Conservation (phyloP, 495 filamentous ascomycete genomes). For the Arthonia radiata region DNA sequence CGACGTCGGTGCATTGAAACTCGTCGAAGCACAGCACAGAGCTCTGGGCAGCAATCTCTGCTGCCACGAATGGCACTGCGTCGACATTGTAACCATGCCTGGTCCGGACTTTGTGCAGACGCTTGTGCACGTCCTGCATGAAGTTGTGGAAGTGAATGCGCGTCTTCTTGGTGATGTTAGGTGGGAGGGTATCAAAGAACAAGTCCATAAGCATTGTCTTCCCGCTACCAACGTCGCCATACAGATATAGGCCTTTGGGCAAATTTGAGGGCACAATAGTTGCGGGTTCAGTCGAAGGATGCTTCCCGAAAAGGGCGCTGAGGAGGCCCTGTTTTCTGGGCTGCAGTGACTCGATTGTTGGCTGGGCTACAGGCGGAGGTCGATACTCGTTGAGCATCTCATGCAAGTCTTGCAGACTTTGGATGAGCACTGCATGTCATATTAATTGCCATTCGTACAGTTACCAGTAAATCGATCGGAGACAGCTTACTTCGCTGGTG, state of each 20-base stretch:
- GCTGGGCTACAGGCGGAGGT: constrained; percentile 48
- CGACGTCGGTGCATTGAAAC: constrained; percentile 96
- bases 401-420: constrained; percentile 69
- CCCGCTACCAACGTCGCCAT: constrained; percentile 87
- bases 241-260: constrained; percentile 82
- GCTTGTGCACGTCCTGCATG: constrained; percentile 95
- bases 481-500: constrained; percentile 57
- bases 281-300: constrained; percentile 13
- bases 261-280: constrained; percentile 41
- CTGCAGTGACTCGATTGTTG: constrained; percentile 46
- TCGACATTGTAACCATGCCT: constrained; percentile 75
- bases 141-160: constrained; percentile 98
- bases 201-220: constrained; percentile 99
- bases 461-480: neutral
- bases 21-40: constrained; percentile 93
- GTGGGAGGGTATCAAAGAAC: constrained; percentile 82
- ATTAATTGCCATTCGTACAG: neutral
- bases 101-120: constrained; percentile 76
- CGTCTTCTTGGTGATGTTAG: constrained; percentile 61
- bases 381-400: constrained; percentile 53
- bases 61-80: constrained; percentile 75
- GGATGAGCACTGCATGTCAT: constrained; percentile 44
- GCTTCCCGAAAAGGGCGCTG: constrained; percentile 38
- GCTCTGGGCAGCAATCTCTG: constrained; percentile 63
- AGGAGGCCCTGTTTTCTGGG: constrained; percentile 38